Conservation (phyloP, 2,329 filamentous ascomycete genomes). For the Fonsecaea monophora region DNA sequence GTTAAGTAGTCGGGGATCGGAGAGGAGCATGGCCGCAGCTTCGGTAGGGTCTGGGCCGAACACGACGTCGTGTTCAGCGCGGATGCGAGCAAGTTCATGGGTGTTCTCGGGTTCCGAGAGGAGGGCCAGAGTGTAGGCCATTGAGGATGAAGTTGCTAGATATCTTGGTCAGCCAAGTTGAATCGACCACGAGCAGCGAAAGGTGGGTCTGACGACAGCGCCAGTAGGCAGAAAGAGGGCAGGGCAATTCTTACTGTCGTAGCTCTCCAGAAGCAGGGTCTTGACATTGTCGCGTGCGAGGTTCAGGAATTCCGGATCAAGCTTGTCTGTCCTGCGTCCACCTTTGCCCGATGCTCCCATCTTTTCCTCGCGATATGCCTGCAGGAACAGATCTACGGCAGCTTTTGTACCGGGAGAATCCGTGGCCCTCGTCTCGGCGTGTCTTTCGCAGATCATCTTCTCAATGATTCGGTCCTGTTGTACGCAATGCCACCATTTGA, state of each 20-base stretch:
- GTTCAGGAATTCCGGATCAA: slow-evolving; percentile 27
- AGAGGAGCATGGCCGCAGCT: slow-evolving; percentile 46
- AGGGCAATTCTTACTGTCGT: slow-evolving; percentile 33
- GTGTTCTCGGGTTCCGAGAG: slow-evolving; percentile 47
- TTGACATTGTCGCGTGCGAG: slow-evolving; percentile 45
- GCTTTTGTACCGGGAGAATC: slow-evolving; percentile 20
- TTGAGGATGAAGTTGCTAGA: slow-evolving; percentile 37
- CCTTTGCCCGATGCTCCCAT: background rate
- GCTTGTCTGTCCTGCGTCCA: background rate
- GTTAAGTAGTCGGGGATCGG: slow-evolving; percentile 43
- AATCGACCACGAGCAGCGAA: no score
- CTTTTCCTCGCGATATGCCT: slow-evolving; percentile 26
- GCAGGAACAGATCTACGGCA: slow-evolving; percentile 33
- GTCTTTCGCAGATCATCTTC: slow-evolving; percentile 16
- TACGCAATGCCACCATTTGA: slow-evolving; percentile 15
- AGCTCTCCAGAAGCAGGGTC: slow-evolving; percentile 48
- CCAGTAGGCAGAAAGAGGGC: no score
- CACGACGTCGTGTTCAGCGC: slow-evolving; percentile 60
- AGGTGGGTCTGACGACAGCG: no score
- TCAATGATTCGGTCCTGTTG: slow-evolving; percentile 15
- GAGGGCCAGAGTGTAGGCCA: slow-evolving; percentile 48
- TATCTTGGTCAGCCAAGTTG: background rate
- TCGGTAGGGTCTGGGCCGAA: slow-evolving; percentile 54
- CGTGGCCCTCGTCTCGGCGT: slow-evolving; percentile 9
- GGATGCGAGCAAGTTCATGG: slow-evolving; percentile 45